phyloP scores from a whole-genome alignment of 805 yeast species.

The Wickerhamiella musiphila region DNA sequence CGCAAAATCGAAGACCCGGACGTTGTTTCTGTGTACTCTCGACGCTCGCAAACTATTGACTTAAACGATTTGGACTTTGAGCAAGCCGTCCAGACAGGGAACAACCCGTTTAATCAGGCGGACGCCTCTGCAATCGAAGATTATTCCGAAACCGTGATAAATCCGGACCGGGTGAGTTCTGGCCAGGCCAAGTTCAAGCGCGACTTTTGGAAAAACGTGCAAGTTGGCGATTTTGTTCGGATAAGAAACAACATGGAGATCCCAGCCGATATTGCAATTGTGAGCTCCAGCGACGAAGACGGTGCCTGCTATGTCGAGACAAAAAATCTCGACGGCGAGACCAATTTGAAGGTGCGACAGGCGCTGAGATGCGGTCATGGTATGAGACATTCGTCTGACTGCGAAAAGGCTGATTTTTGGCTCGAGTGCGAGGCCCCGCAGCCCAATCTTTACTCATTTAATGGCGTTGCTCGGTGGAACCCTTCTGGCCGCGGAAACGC shows the following conservation, averaged over 20 bases:
- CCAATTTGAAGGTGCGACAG: slow-evolving; percentile 48
- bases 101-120: too few relatives aligned
- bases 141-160: slow-evolving; percentile 14
- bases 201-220: slow-evolving; percentile 55
- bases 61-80: slow-evolving; percentile 8
- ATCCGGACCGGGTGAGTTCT: slow-evolving; percentile 15
- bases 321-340: slow-evolving; percentile 60
- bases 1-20: slow-evolving; percentile 10
- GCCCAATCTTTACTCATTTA: slow-evolving; percentile 42
- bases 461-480: slow-evolving; percentile 19
- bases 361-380: slow-evolving; percentile 43
- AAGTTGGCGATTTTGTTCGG: slow-evolving; percentile 60
- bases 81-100: slow-evolving; percentile 1
- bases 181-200: slow-evolving; percentile 30
- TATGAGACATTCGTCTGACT: slow-evolving; percentile 27
- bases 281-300: slow-evolving; percentile 57
- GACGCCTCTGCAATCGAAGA: slow-evolving; percentile 1
- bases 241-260: slow-evolving; percentile 56
- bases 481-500: background rate
- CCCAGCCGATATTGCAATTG: slow-evolving; percentile 58
- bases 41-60: slow-evolving; percentile 9
- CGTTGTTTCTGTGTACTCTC: slow-evolving; percentile 11
- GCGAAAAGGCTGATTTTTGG: slow-evolving; percentile 31
- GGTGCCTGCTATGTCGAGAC: slow-evolving; percentile 57
- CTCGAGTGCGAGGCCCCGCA: slow-evolving; percentile 60